phyloP scores from a whole-genome alignment of 495 filamentous ascomycete species.

The Penicillium nucicola region DNA sequence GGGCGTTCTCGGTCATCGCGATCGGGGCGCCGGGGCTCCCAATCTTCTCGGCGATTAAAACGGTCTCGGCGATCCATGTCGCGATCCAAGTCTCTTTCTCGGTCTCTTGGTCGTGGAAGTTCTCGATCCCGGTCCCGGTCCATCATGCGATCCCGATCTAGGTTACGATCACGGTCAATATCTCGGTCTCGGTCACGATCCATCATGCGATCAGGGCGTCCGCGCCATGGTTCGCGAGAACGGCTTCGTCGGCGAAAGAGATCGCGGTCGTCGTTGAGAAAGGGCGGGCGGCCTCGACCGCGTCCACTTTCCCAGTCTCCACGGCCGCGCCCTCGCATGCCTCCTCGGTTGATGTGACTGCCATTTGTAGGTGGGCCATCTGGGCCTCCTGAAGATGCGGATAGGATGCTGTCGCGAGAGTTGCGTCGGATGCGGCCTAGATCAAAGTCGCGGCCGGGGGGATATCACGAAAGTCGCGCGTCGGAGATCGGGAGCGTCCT shows the following conservation, averaged over 20 bases:
- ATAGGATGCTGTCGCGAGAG: slow-evolving; percentile 61
- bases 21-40: slow-evolving; percentile 35
- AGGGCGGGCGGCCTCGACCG: slow-evolving; percentile 51
- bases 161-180: slow-evolving; percentile 33
- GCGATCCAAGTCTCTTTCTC: slow-evolving; percentile 35
- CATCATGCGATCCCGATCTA: slow-evolving; percentile 26
- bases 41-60: slow-evolving; percentile 47
- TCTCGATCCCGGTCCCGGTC: slow-evolving; percentile 35
- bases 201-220: slow-evolving; percentile 28
- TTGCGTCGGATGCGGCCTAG: slow-evolving; percentile 51
- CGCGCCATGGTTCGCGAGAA: slow-evolving; percentile 64
- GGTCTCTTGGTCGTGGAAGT: slow-evolving; percentile 18
- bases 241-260: slow-evolving; percentile 57
- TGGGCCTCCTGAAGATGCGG: slow-evolving; percentile 64
- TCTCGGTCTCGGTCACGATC: slow-evolving; percentile 43
- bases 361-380: slow-evolving; percentile 53
- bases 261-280: slow-evolving; percentile 67
- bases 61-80: slow-evolving; percentile 40
- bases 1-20: slow-evolving; percentile 60
- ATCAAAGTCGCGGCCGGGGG: slow-evolving; percentile 36
- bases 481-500: slow-evolving; percentile 43
- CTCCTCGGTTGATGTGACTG: slow-evolving; percentile 54
- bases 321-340: slow-evolving; percentile 59
- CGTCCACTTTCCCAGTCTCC: slow-evolving; percentile 63
- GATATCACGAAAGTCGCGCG: slow-evolving; percentile 50